Evolutionary conservation across 2,329 filamentous ascomycete species (phyloP).

Genomic region (Talaromyces rugulosus): DNA sequence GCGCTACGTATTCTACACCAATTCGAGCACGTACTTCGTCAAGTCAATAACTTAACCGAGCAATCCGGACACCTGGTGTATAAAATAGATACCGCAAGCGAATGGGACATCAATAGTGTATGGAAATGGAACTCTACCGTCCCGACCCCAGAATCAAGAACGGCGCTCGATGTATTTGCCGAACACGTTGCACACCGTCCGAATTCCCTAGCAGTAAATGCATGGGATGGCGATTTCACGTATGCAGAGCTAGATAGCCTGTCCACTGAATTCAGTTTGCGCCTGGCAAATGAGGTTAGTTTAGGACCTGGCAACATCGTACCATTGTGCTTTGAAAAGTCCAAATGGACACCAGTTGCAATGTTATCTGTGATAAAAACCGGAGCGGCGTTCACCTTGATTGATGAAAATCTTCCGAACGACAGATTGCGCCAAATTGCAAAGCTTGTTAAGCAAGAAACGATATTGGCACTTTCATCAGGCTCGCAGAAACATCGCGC

Average conservation of each 20-base stretch:
- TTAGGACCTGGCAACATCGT: slow-evolving; percentile 14
- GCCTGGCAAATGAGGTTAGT: slow-evolving; percentile 10
- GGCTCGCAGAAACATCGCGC: neutral
- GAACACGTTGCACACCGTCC: slow-evolving; percentile 10
- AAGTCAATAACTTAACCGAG: neutral
- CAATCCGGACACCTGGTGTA: neutral
- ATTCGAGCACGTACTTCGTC: neutral
- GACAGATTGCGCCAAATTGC: no score
- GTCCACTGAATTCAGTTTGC: slow-evolving; percentile 26
- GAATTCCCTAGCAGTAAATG: slow-evolving; percentile 22
- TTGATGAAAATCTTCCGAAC: slow-evolving; percentile 13
- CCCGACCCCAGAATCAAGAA: neutral
- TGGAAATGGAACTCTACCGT: neutral
- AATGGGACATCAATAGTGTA: neutral
- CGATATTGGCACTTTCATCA: neutral
- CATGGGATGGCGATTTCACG: slow-evolving; percentile 29
- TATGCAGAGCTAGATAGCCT: slow-evolving; percentile 29
- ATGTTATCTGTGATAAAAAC: slow-evolving; percentile 14
- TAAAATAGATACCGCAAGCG: neutral
- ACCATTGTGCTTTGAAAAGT: slow-evolving; percentile 20
- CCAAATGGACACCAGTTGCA: slow-evolving; percentile 14
- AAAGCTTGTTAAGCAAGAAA: no score
- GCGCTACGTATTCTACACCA: neutral
- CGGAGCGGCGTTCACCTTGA: slow-evolving; percentile 11
- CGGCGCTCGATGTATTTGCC: neutral